phyloP scores from a whole-genome alignment of 805 yeast genomes.

The Metschnikowia gelsemii region DNA sequence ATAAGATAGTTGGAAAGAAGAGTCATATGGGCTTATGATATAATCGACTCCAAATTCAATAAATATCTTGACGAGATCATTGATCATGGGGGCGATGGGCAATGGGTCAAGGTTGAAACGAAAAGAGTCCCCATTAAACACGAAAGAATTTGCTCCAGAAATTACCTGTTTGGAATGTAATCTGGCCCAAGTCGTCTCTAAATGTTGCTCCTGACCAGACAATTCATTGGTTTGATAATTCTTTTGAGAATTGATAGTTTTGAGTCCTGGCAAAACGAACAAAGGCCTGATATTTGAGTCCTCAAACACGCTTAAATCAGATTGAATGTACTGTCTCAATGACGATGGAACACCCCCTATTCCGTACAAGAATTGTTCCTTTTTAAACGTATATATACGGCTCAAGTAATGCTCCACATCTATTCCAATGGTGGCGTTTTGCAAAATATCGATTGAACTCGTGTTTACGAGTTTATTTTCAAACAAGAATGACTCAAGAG shows the following conservation, averaged over 20 bases:
- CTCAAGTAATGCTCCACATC: constrained; percentile 80
- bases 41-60: constrained; percentile 57
- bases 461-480: constrained; percentile 64
- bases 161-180: constrained; percentile 27
- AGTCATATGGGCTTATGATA: constrained; percentile 76
- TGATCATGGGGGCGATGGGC: constrained; percentile 48
- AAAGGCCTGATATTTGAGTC: constrained; percentile 70
- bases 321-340: constrained; percentile 52
- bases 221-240: constrained; percentile 37
- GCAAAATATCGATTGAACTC: constrained; percentile 61
- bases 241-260: constrained; percentile 36
- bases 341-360: constrained; percentile 79
- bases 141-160: constrained; percentile 22
- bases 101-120: constrained; percentile 52
- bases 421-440: constrained; percentile 71
- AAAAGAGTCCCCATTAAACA: constrained; percentile 44
- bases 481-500: constrained; percentile 65
- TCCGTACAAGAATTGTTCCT: constrained; percentile 70
- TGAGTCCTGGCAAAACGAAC: constrained; percentile 73
- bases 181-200: constrained; percentile 41
- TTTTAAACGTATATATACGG: constrained; percentile 57
- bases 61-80: constrained; percentile 58
- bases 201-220: constrained; percentile 40
- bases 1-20: constrained; percentile 79
- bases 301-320: constrained; percentile 61